Base-by-base conservation (phyloP, 78 protist species). In the Dictyostelium purpureum region DNA sequence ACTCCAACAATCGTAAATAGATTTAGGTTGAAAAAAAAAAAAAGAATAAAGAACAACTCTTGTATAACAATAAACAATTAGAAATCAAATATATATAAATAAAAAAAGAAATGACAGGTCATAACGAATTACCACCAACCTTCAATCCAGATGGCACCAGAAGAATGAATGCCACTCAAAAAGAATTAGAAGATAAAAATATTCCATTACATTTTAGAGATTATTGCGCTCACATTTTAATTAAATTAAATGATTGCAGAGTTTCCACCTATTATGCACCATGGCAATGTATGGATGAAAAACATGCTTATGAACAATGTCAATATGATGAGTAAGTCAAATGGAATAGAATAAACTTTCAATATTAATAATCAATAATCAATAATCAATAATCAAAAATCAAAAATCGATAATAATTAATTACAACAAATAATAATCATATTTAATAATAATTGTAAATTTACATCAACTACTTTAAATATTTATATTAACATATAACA, bases 221-320 rank as follows among this genome's bases (percentile, higher is more conserved):
- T 81, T 31, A 79, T 79, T 96, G 97, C 57, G 94, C 92, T 12
- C 95, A 92, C 70, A 73, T 96, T 24, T 73, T 96, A 24, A 71
- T 96, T 19, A 92, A 94, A n/a, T 89, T 96, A 37, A 96, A 94
- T 90, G 43, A 88, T 26, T 96, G 97, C 89, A 82, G 97, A 47
- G 56, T 70, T 40, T 16, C 45, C 33, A 76, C 51, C 54, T 47
- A 4, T 28, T 91, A 85, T 90, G 7, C 73, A 40, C 96, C 97
- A 63, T 96, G 94, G 94, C 70, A 87, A 90, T 96, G 97, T 83
- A 38, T 33, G 66, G 93, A 90, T 26, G 95, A 88, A 70, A 77
- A 94, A 69, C 96, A 96, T 74, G 89, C 90, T 2, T 96, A 96
- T 47, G 97, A 96, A 77, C 47, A 67, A 51, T 96, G 97, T 71